Percentiles rank a stretch among this genome's conserved stretches.
Evolutionary conservation across 2,329 filamentous ascomycete species (phyloP).

Genomic region (Diaporthe citriasiana): DNA sequence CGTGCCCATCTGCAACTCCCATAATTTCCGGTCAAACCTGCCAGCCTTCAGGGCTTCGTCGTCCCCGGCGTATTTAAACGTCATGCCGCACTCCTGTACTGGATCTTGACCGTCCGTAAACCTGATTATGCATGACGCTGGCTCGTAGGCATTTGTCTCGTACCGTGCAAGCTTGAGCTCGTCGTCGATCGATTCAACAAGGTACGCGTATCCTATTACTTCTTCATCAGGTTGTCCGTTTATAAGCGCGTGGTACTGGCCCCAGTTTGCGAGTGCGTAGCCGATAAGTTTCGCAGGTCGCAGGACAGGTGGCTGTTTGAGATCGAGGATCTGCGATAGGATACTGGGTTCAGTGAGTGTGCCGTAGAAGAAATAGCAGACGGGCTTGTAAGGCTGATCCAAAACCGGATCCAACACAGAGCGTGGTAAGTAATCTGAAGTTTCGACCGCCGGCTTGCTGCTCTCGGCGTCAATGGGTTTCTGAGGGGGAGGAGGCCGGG

Average conservation of each 20-base stretch:
- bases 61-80: slow-evolving; percentile 4
- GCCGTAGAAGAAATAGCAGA: slow-evolving; percentile 13
- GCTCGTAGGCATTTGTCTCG: not conserved
- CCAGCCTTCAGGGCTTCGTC: not conserved
- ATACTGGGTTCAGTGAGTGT: not conserved
- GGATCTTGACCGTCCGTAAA: not conserved
- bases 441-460: not conserved
- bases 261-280: not conserved
- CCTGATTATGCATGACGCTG: not conserved
- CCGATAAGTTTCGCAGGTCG: not conserved
- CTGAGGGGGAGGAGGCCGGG: not conserved
- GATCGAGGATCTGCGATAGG: not conserved
- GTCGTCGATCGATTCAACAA: not conserved
- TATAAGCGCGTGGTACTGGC: not conserved
- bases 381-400: not conserved
- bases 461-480: not conserved
- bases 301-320: not conserved
- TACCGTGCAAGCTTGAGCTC: slow-evolving; percentile 8
- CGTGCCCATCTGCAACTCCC: not conserved
- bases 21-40: not conserved
- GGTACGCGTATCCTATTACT: not conserved
- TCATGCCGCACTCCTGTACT: not conserved
- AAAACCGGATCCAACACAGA: not conserved
- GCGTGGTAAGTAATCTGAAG: not conserved
- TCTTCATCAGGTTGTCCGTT: not conserved